These are phyloP conservation scores for Schoenoplectus triqueter DNA, from an alignment of 202 grass and related monocot genomes.

Conservation along the genomic window DNA sequence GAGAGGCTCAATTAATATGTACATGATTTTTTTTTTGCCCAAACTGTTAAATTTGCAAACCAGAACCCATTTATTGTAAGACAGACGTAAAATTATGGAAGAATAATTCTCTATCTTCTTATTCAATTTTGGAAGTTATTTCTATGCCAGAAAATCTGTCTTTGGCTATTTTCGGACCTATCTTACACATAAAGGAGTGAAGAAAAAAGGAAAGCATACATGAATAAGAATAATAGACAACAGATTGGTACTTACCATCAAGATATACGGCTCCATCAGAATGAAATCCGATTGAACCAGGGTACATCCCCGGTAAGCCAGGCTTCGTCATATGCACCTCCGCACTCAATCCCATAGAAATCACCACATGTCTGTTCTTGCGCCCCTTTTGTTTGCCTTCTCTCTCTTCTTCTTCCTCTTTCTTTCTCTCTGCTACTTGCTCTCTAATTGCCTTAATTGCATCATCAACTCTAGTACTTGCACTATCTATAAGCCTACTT, in stretches of 20 bases:
- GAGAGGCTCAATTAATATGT: neutral
- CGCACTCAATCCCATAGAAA: conserved; percentile 67
- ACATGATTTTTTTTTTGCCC: neutral
- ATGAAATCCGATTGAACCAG: conserved; percentile 84
- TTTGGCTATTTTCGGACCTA: neutral
- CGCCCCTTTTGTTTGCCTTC: conserved; percentile 39
- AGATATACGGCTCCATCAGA: conserved; percentile 81
- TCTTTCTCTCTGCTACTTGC: conserved; percentile 25
- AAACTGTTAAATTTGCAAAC: neutral
- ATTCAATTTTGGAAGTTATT: neutral
- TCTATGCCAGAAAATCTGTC: neutral
- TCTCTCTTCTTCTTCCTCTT: conserved; percentile 40
- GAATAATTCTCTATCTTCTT: neutral
- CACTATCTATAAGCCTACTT: conserved; percentile 60
- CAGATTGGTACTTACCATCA: conserved; percentile 58
- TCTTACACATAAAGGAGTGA: neutral
- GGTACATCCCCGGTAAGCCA: conserved; percentile 62
- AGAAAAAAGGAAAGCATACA: neutral
- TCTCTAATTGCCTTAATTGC: conserved; percentile 42
- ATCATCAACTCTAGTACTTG: conserved; percentile 24
- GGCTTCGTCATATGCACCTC: conserved; percentile 19
- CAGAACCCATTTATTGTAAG: neutral
- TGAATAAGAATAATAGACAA: neutral
- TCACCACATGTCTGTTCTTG: conserved; percentile 49
- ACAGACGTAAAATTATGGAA: neutral